A percentile compares a stretch with the other conserved stretches of the same genome.
These are phyloP conservation scores for Dryadomyces quercivorus DNA, from an alignment of 2,329 filamentous ascomycete species.

Conservation along the genomic window DNA sequence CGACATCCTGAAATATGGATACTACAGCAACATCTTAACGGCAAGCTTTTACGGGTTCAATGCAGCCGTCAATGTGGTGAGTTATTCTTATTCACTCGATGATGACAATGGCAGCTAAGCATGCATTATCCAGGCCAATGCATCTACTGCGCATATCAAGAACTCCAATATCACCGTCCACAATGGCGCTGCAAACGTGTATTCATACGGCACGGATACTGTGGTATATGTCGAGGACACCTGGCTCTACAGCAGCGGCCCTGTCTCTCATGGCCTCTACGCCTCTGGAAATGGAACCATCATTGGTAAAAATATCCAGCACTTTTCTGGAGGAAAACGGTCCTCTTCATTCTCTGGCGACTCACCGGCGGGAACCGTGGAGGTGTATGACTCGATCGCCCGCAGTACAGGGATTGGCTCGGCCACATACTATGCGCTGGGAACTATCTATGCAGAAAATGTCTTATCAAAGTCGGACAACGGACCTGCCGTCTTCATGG, in stretches of 20 bases:
- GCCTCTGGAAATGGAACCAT: conserved; percentile 8
- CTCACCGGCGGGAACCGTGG: conserved; percentile 2
- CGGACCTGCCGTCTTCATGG: conserved; percentile 6
- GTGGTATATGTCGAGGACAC: conserved; percentile 1
- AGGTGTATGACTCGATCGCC: conserved; percentile 5
- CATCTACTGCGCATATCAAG: background rate
- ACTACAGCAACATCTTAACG: conserved; percentile 1
- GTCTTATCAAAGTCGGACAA: conserved; percentile 1
- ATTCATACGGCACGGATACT: conserved; percentile 4
- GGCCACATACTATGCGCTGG: conserved; percentile 6
- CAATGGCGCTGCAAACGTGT: conserved; percentile 7
- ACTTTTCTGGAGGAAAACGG: conserved; percentile 5
- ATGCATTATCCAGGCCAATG: conserved; percentile 2
- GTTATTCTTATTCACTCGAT: background rate
- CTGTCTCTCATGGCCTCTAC: conserved; percentile 7
- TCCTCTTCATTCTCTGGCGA: conserved; percentile 8
- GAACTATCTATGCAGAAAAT: conserved; percentile 5
- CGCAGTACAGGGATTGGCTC: conserved; percentile 4
- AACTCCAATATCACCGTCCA: conserved; percentile 5
- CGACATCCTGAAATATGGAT: conserved; percentile 4
- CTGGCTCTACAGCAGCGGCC: conserved; percentile 7
- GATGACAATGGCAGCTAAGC: background rate
- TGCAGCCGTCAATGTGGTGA: conserved; percentile 7
- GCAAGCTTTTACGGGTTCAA: conserved; percentile 8
- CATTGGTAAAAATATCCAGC: conserved; percentile 1